Evolutionary conservation across 192 early-diverging fungal species (phyloP).

Genomic region (Kickxella alabastrina): DNA sequence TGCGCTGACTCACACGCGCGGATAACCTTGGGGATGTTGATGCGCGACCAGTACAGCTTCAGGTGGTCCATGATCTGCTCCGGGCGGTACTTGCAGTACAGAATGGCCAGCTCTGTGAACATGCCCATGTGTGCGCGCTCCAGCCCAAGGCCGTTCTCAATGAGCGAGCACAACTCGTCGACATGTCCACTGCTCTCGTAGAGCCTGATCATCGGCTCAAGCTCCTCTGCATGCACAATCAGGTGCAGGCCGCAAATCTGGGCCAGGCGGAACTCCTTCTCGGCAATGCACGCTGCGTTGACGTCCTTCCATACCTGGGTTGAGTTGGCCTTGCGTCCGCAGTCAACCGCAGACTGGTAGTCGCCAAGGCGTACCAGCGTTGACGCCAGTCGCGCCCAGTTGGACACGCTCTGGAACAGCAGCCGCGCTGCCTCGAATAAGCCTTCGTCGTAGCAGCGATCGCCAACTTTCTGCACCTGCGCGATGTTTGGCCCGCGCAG

Average conservation of each 20-base stretch:
- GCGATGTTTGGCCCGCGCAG: slow-evolving; percentile 91
- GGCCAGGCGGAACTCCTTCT: slow-evolving; percentile 93
- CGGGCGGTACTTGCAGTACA: slow-evolving; percentile 94
- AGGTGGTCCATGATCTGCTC: slow-evolving; percentile 97
- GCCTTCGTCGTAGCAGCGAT: slow-evolving; percentile 89
- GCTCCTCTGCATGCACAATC: slow-evolving; percentile 96
- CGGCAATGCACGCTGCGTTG: slow-evolving; percentile 90
- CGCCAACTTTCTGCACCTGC: slow-evolving; percentile 88
- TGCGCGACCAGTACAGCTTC: slow-evolving; percentile 92
- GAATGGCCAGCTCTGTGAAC: slow-evolving; percentile 98
- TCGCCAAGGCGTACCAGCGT: slow-evolving; percentile 94
- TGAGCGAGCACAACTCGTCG: slow-evolving; percentile 82
- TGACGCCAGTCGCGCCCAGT: slow-evolving; percentile 95
- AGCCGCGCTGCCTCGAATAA: slow-evolving; percentile 93
- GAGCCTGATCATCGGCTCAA: slow-evolving; percentile 78
- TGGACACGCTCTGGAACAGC: slow-evolving; percentile 92
- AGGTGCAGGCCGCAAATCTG: slow-evolving; percentile 97
- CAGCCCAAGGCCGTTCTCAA: slow-evolving; percentile 92
- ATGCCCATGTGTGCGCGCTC: slow-evolving; percentile 99
- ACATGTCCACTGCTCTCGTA: slow-evolving; percentile 90
- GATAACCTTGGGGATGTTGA: slow-evolving; percentile 99
- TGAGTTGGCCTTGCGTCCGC: slow-evolving; percentile 96
- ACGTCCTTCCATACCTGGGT: slow-evolving; percentile 99
- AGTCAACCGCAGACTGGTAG: slow-evolving; percentile 95
- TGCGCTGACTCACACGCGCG: slow-evolving; percentile 87